Evolutionary conservation across 176 grass and related monocot genomes (phyloP).

Genomic region (Phragmites australis): DNA sequence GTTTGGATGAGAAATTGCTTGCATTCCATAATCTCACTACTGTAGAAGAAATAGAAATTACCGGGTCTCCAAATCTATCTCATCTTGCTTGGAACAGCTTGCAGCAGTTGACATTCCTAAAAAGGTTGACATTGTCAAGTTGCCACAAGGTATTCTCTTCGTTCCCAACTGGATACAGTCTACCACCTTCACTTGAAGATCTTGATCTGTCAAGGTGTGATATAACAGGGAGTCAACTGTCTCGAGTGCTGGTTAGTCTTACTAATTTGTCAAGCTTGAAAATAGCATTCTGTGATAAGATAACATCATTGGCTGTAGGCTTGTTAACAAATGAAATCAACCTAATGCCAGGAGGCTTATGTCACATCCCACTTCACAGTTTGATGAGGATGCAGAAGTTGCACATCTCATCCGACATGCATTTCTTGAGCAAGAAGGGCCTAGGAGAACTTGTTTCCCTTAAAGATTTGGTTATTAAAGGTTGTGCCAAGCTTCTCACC

Average conservation of each 20-base stretch:
- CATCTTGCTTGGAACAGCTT: conserved; percentile 11
- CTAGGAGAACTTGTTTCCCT: background rate
- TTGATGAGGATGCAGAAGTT: background rate
- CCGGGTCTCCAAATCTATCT: background rate
- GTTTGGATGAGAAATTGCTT: background rate
- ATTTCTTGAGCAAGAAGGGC: background rate
- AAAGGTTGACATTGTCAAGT: background rate
- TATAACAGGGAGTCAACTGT: conserved; percentile 20
- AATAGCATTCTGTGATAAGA: background rate
- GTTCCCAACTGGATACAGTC: background rate
- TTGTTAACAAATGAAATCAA: background rate
- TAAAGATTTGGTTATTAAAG: background rate
- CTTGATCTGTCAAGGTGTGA: background rate
- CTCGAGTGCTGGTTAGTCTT: background rate
- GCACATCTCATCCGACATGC: conserved; percentile 19
- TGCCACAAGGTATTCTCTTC: conserved; percentile 17
- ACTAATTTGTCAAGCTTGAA: conserved; percentile 18
- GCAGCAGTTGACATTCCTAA: conserved; percentile 1
- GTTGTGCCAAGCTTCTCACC: background rate
- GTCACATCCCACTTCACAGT: background rate
- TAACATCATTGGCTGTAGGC: conserved; percentile 16
- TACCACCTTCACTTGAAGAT: conserved; percentile 23
- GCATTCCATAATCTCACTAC: conserved; percentile 18
- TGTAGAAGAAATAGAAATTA: conserved; percentile 28
- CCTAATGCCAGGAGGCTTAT: background rate